Evolutionary conservation across 73 alveolate genomes (phyloP).

Genomic region (Breviolum minutum): DNA sequence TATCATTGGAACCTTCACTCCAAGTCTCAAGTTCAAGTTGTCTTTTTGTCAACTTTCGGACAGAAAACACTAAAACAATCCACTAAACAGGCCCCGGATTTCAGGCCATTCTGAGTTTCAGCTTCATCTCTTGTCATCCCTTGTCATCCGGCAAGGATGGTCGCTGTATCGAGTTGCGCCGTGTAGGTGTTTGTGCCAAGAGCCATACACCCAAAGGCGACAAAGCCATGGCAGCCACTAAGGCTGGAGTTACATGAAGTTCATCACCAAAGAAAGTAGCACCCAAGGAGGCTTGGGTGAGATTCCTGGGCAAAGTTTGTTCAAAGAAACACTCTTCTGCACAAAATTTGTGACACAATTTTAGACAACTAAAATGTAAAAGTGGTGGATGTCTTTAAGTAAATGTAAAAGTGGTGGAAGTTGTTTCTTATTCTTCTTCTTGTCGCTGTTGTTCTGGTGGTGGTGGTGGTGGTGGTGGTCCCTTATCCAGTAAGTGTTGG

Average conservation of each 20-base stretch:
- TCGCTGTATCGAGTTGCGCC: not conserved
- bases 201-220: slow-evolving; percentile 16
- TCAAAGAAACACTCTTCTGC: not conserved
- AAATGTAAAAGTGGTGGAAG: too few species aligned
- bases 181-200: slow-evolving; percentile 1
- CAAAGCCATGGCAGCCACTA: not conserved
- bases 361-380: not conserved
- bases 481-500: too few species aligned
- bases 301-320: not conserved
- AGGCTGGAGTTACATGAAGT: not conserved
- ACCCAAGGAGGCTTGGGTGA: slow-evolving; percentile 34
- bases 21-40: too few species aligned
- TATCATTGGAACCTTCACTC: too few species aligned
- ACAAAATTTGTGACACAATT: not conserved
- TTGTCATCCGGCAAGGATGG: not conserved
- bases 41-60: too few species aligned
- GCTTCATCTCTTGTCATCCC: not conserved
- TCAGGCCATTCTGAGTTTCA: not conserved
- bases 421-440: too few species aligned
- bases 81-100: too few species aligned
- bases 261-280: not conserved
- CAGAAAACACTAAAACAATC: too few species aligned
- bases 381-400: too few species aligned
- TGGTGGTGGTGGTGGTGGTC: too few species aligned
- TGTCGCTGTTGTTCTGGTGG: too few species aligned